Conservation (phyloP, 2,329 filamentous ascomycete genomes). For the Botryotinia globosa region DNA sequence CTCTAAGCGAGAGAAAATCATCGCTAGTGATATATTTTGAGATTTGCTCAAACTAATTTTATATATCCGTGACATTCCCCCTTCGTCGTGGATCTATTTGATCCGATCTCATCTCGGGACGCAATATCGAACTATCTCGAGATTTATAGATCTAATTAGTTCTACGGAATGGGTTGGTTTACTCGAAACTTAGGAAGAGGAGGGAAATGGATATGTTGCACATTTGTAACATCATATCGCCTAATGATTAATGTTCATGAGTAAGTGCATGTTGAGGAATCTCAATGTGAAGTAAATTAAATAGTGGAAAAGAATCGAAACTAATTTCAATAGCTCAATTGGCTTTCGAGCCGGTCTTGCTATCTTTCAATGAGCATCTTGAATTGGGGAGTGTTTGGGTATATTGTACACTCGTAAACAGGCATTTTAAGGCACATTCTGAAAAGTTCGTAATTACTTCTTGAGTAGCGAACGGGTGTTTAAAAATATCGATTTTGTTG, state of each 20-base stretch:
- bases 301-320: neutral
- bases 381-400: neutral
- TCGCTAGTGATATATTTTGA: neutral
- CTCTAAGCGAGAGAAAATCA: neutral
- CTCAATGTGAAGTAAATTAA: neutral
- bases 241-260: accelerated
- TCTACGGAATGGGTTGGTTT: neutral
- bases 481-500: neutral
- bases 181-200: neutral
- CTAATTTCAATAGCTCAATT: neutral
- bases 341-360: neutral
- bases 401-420: neutral
- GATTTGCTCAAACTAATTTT: neutral
- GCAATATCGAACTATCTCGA: accelerated
- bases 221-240: accelerated
- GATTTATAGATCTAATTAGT: neutral
- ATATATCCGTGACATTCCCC: neutral
- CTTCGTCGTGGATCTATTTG: neutral
- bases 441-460: neutral
- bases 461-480: neutral
- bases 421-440: neutral
- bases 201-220: neutral
- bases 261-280: too few relatives aligned
- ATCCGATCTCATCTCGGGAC: neutral
- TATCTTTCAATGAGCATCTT: neutral